Evolutionary conservation across 495 filamentous ascomycete genomes (phyloP).

Genomic region (Thozetella sp.): DNA sequence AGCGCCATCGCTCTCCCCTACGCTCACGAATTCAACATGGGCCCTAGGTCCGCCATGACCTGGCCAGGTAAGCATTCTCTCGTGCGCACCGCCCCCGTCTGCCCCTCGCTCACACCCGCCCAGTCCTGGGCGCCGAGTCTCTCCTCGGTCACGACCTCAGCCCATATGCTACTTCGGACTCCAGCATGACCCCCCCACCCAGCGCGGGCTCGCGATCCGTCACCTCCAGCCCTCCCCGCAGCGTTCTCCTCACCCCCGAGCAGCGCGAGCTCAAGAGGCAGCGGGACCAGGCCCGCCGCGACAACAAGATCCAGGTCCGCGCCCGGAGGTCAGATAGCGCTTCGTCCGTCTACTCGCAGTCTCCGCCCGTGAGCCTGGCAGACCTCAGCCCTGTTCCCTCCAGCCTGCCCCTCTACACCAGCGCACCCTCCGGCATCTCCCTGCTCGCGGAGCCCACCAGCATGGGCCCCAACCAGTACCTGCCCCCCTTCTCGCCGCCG

Average conservation of each 20-base stretch:
- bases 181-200: constrained; percentile 40
- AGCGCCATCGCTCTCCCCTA: constrained; percentile 48
- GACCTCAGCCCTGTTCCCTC: constrained; percentile 35
- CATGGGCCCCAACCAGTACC: constrained; percentile 32
- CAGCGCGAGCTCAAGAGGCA: constrained; percentile 51
- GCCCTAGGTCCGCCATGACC: constrained; percentile 39
- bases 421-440: constrained; percentile 42
- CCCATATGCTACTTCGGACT: constrained; percentile 36
- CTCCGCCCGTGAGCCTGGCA: constrained; percentile 37
- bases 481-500: constrained; percentile 44
- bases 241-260: constrained; percentile 43
- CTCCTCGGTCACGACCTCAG: constrained; percentile 38
- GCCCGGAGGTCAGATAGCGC: constrained; percentile 39
- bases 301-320: constrained; percentile 38
- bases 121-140: constrained; percentile 36
- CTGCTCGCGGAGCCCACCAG: constrained; percentile 44
- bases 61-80: constrained; percentile 36
- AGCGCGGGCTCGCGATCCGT: constrained; percentile 39
- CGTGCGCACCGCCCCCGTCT: background rate
- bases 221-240: constrained; percentile 46
- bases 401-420: constrained; percentile 45
- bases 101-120: constrained; percentile 12
- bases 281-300: constrained; percentile 43
- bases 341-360: constrained; percentile 36
- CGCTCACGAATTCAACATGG: constrained; percentile 45